These are phyloP conservation scores for Aleurites moluccanus DNA, from an alignment of 441 rosid species.

Conservation along the genomic window DNA sequence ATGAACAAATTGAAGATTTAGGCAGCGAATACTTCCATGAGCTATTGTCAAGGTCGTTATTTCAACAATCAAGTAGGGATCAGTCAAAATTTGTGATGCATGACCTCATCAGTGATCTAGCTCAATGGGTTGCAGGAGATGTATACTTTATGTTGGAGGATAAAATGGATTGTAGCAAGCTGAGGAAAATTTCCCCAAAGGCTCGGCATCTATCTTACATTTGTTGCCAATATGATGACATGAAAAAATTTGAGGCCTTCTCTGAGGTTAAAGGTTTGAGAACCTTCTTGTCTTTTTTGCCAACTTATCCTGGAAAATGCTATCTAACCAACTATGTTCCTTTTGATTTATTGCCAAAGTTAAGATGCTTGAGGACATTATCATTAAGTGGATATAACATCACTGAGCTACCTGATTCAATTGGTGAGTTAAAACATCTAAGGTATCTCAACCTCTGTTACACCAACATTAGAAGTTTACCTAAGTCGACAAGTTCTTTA, in stretches of 20 bases:
- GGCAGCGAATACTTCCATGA: constrained; percentile 29
- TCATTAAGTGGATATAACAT: constrained; percentile 19
- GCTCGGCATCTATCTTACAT: constrained; percentile 31
- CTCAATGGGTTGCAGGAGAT: constrained; percentile 28
- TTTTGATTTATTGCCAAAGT: constrained; percentile 13
- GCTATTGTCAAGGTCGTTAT: constrained; percentile 1
- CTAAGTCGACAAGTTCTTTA: constrained; percentile 25
- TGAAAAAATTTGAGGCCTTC: constrained; percentile 20
- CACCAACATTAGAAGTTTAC: constrained; percentile 25
- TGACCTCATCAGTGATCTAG: constrained; percentile 34
- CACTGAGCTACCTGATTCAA: constrained; percentile 17
- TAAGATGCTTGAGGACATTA: constrained; percentile 27
- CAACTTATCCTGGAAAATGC: not conserved
- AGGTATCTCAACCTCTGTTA: constrained; percentile 30
- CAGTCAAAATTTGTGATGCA: constrained; percentile 26
- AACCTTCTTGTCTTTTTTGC: constrained; percentile 21
- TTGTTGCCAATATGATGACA: not conserved
- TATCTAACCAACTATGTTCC: not conserved
- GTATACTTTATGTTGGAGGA: not conserved
- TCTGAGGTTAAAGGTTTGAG: constrained; percentile 20
- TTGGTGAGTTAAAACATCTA: constrained; percentile 31
- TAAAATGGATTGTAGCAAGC: not conserved
- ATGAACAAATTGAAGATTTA: constrained; percentile 23
- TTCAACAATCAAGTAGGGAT: not conserved
- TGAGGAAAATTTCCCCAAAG: not conserved